phyloP scores from a whole-genome alignment of 257 asterid species.

The Sherardia arvensis region DNA sequence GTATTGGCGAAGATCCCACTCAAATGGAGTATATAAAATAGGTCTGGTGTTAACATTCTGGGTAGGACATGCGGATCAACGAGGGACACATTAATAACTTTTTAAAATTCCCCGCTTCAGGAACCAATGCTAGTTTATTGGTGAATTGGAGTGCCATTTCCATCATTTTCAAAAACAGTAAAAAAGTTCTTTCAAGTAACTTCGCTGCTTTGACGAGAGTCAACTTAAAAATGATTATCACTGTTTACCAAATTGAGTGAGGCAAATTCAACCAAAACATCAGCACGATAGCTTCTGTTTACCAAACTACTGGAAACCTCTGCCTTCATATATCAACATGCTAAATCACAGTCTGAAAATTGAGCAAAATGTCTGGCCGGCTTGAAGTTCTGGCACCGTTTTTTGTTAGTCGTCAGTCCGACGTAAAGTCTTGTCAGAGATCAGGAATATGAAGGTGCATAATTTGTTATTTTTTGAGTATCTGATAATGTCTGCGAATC shows the following conservation, averaged over 20 bases:
- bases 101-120: background rate
- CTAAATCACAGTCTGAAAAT: background rate
- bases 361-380: background rate
- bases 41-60: background rate
- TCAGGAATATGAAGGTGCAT: background rate
- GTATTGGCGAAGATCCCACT: too few species aligned
- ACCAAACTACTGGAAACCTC: constrained; percentile 15
- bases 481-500: too few species aligned
- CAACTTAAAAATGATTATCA: constrained; percentile 25
- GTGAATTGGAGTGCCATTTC: background rate
- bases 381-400: background rate
- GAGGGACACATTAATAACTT: constrained; percentile 13
- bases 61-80: background rate
- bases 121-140: background rate
- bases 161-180: background rate
- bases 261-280: constrained; percentile 12
- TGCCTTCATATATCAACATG: background rate
- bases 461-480: too few species aligned
- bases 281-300: constrained; percentile 19
- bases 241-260: constrained; percentile 22
- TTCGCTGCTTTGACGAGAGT: constrained; percentile 10
- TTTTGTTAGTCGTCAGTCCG: too few species aligned
- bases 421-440: background rate
- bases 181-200: background rate
- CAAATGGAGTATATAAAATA: too few species aligned